Conservation (phyloP, 2,329 filamentous ascomycete species). For the Diaporthe sp. region DNA sequence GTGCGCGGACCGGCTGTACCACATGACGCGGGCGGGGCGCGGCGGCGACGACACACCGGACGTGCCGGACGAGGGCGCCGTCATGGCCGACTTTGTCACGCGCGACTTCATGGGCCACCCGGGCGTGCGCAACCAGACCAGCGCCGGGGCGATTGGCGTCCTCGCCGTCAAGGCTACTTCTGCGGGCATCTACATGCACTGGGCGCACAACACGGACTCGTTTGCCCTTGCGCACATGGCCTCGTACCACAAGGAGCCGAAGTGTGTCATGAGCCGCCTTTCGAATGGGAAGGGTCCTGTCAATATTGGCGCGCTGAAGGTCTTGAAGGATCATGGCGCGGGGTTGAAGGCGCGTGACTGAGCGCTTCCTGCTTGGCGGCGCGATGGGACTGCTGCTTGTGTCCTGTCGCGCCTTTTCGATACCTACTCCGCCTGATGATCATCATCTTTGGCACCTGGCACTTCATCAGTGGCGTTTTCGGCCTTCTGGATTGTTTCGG, state of each 20-base stretch:
- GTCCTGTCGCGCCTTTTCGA: background rate
- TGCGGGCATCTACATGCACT: conserved; percentile 86
- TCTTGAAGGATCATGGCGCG: conserved; percentile 43
- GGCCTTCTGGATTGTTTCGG: background rate
- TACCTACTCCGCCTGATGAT: background rate
- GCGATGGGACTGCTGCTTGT: too few relatives aligned
- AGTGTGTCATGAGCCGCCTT: conserved; percentile 90
- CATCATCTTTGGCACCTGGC: too few relatives aligned
- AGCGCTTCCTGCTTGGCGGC: background rate
- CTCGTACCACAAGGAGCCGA: conserved; percentile 79
- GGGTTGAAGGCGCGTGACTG: background rate
- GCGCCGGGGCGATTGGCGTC: conserved; percentile 89
- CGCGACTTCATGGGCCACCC: conserved; percentile 96
- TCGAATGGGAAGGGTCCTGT: conserved; percentile 61
- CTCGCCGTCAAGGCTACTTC: conserved; percentile 89
- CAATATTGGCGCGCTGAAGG: conserved; percentile 68
- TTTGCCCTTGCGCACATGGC: conserved; percentile 92
- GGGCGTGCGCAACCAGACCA: conserved; percentile 83
- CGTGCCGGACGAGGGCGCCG: conserved; percentile 76
- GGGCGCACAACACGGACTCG: conserved; percentile 94
- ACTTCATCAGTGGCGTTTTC: background rate
- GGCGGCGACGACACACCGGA: conserved; percentile 76
- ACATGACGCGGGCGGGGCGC: conserved; percentile 71
- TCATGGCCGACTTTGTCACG: conserved; percentile 81
- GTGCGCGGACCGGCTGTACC: conserved; percentile 88